A percentile compares a stretch with the other conserved stretches of the same genome.
Evolutionary conservation across 768 basidiomycete genomes (phyloP).

Genomic region (Agrocybe pediades): DNA sequence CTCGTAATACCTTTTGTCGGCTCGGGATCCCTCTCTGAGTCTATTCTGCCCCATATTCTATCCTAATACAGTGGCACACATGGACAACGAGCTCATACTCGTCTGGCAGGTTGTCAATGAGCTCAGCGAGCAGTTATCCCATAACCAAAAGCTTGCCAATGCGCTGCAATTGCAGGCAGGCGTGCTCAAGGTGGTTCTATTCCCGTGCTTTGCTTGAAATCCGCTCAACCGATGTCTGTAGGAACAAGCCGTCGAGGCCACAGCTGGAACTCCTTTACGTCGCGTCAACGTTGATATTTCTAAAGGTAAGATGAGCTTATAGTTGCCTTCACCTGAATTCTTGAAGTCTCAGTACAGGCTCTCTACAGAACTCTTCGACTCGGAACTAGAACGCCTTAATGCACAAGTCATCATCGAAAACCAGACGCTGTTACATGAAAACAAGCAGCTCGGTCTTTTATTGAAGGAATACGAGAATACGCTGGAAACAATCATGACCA

Average conservation of each 20-base stretch:
- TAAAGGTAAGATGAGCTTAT: constrained; percentile 50
- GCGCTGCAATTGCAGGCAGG: constrained; percentile 70
- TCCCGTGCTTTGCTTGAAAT: constrained; percentile 1
- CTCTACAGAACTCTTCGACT: constrained; percentile 82
- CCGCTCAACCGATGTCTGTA: constrained; percentile 27
- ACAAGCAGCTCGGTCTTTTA: constrained; percentile 86
- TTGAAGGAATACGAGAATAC: constrained; percentile 95
- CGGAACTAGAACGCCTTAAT: constrained; percentile 88
- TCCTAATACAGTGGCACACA: constrained; percentile 17
- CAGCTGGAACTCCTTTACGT: constrained; percentile 76
- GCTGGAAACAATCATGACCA: constrained; percentile 95
- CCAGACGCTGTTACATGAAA: constrained; percentile 89
- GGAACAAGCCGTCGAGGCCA: constrained; percentile 74
- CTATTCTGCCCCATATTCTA: not conserved
- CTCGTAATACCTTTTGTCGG: not conserved
- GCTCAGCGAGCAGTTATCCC: constrained; percentile 78
- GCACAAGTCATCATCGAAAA: constrained; percentile 94
- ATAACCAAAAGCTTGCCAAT: constrained; percentile 76
- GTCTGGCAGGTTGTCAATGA: constrained; percentile 83
- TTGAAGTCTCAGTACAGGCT: constrained; percentile 35
- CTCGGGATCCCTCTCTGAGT: not conserved
- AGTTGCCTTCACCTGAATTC: not conserved
- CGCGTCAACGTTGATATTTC: constrained; percentile 88
- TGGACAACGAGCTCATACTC: constrained; percentile 73
- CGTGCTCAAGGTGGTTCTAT: constrained; percentile 64